These are phyloP conservation scores for Panicum hallii DNA, from an alignment of 202 grass and related monocot species.

Conservation along the genomic window DNA sequence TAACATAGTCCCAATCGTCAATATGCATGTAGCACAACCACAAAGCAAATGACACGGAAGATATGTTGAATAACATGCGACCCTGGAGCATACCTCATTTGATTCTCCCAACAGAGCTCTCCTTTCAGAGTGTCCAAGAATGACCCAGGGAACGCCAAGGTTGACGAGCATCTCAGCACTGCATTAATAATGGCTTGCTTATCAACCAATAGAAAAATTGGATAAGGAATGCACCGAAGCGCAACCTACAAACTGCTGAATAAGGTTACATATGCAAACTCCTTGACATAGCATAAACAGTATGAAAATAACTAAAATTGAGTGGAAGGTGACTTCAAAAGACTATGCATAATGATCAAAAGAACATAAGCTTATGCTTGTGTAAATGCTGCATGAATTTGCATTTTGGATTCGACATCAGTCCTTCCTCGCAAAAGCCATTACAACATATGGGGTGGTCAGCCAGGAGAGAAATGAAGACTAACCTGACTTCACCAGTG, in stretches of 20 bases:
- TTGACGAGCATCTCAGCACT: slow-evolving; percentile 97
- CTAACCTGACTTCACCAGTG: slow-evolving; percentile 95
- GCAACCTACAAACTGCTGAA: background rate
- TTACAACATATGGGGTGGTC: background rate
- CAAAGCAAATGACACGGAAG: background rate
- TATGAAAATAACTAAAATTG: background rate
- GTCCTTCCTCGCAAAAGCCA: background rate
- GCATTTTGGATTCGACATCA: background rate
- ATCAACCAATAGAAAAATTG: slow-evolving; percentile 16
- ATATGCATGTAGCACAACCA: background rate
- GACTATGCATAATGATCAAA: background rate
- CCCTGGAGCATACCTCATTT: slow-evolving; percentile 64
- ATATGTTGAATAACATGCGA: background rate
- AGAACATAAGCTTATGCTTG: background rate
- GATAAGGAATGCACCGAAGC: background rate
- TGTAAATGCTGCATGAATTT: background rate
- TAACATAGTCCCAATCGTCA: background rate
- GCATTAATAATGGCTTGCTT: slow-evolving; percentile 35
- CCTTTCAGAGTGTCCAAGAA: slow-evolving; percentile 99
- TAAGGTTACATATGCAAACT: background rate
- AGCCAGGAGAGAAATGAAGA: background rate
- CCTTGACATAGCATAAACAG: background rate
- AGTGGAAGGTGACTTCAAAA: background rate
- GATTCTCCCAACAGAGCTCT: slow-evolving; percentile 89
- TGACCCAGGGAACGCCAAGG: slow-evolving; percentile 92